Base-by-base conservation (phyloP, 345 rosid genomes). In the Hibiscus trionum region DNA sequence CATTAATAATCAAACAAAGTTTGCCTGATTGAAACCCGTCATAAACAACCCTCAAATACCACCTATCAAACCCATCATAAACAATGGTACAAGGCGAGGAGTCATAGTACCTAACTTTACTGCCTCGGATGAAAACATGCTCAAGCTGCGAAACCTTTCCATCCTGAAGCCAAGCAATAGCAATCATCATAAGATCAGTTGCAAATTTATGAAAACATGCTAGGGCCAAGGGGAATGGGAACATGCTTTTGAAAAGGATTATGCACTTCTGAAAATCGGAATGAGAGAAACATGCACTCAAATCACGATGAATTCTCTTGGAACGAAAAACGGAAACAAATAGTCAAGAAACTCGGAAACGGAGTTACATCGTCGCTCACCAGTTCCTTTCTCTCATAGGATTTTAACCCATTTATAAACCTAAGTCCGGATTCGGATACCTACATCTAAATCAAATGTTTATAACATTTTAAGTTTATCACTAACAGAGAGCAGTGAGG, bases 91-190 rank as follows among this genome's bases (percentile, higher is more conserved):
- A 8, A 5, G 16, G 46, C 4, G 5, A 8, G 12, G 0, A 15
- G 55, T 16, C 1, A 3, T 3, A 35, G 7, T 78, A 95, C 98
- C 99, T 90, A 86, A 96, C 99, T 93, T 96, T 96, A 81, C 98
- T 92, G 50, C 99, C 98, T 55, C 99, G 86, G 44, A 95, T 90
- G 58, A 95, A 95, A 63, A 95, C 90, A 85, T 95, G 99, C 85
- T 95, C 99, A 74, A 95, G 99, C 80, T 88, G 97, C 33, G 99
- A 93, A 58, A 92, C 84, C 82, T 91, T 93, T 68, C 99, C 97
- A 83, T 96, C 98, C 99, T 93, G 86, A 42, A 50, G 15, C 46
- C 72, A 68, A 68, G 59, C 61, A 75, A 37, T 64, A 33, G 7
- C 65, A 73, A 64, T n/a, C 53, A 68, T 68, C 60, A 39, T 29